Base-by-base conservation (phyloP, 2,329 filamentous ascomycete species). In the Talaromyces marneffei region DNA sequence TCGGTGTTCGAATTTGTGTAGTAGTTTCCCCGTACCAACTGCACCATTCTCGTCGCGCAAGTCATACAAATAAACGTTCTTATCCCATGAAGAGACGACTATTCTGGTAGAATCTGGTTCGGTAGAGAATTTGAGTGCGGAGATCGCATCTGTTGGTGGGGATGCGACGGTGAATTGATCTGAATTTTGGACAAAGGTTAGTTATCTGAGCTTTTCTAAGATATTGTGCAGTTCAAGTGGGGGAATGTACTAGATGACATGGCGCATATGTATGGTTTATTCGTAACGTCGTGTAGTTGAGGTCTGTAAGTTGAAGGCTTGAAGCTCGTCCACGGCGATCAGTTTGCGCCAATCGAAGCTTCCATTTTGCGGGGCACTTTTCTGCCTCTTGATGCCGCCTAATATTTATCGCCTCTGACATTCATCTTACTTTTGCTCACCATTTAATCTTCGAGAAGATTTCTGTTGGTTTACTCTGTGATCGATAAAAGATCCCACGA, bases 81-180 rank as follows among this genome's bases (percentile, higher is more conserved):
- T 91, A 77, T 97, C 93, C 94, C 94, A 99, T 60, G 92, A 96
- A 10, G 92, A 89, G 68, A 93, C 92, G n/a, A 95, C 85, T 39
- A 99, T 83, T 68, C 87, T 88, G 59, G 87, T 83, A n/a, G 87
- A 86, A 64, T 82, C 78, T 25, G 91, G 89, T 66, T 83, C 79
- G 37, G 91, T 90, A 66, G 92, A 91, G 81, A 96, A 99, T 71
- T 86, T 86, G 70, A 97, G 80, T 25, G 91, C 83, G 53, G 93
- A 96, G 69, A 97, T 89, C 69, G 89, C 90, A 77, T 99, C 94
- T 67, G 83, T 84, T 10, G 94, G 94, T 52, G 92, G 87, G 69
- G 91, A 85, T 63, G 87, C 83, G 71, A 97, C 84, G 76, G 94
- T 89, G 78, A 90, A 92, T 82, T 96, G 91, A 66, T 87, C 78